Evolutionary conservation across 495 filamentous ascomycete genomes (phyloP).

Genomic region (Neurospora sublineolata): DNA sequence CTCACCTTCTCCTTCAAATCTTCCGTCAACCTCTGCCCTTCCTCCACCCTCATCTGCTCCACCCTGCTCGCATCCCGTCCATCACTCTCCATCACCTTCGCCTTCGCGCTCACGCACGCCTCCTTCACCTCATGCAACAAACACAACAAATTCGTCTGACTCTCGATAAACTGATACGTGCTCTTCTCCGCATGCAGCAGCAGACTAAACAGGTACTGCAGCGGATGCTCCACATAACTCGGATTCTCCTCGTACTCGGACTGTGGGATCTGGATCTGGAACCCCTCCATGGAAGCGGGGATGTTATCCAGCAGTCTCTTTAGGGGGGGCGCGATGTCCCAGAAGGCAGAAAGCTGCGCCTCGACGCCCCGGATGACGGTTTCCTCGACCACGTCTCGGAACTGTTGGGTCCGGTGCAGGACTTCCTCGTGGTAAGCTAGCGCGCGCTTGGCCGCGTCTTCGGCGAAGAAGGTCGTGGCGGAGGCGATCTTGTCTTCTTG

Average conservation of each 20-base stretch:
- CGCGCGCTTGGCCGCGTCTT: conserved; percentile 61
- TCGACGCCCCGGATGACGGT: conserved; percentile 84
- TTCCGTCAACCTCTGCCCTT: conserved; percentile 60
- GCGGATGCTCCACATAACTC: conserved; percentile 58
- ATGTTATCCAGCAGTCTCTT: conserved; percentile 66
- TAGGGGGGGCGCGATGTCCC: conserved; percentile 88
- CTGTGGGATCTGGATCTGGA: conserved; percentile 57
- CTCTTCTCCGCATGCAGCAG: conserved; percentile 78
- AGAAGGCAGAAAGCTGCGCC: conserved; percentile 82
- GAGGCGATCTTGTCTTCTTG: conserved; percentile 56
- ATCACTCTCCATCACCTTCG: conserved; percentile 44
- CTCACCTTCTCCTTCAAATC: conserved; percentile 86
- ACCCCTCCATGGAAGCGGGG: conserved; percentile 37
- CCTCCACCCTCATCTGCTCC: conserved; percentile 47
- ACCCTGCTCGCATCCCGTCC: conserved; percentile 45
- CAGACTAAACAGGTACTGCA: conserved; percentile 80
- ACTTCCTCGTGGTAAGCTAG: conserved; percentile 52
- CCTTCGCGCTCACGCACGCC: conserved; percentile 53
- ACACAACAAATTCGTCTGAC: conserved; percentile 86
- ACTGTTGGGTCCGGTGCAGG: conserved; percentile 61
- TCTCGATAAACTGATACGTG: conserved; percentile 93
- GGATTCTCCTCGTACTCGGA: conserved; percentile 81
- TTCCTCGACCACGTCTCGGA: conserved; percentile 69
- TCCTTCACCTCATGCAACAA: conserved; percentile 86
- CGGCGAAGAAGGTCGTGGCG: conserved; percentile 67